phyloP scores from a whole-genome alignment of 2,329 filamentous ascomycete species.

The Xylaria sp. region DNA sequence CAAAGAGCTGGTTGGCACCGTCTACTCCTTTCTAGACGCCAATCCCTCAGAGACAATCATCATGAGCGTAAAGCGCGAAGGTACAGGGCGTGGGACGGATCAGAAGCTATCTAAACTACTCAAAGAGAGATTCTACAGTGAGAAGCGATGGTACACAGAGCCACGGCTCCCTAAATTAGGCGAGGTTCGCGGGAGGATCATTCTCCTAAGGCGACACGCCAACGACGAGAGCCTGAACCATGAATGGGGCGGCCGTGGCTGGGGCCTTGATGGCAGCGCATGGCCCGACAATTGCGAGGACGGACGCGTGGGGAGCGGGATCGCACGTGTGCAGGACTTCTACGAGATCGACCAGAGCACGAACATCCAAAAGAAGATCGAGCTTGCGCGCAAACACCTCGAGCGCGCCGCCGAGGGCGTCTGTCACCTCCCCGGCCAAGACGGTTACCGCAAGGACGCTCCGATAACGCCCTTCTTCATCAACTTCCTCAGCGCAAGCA shows the following conservation, averaged over 20 bases:
- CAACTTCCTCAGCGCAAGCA: conserved; percentile 91
- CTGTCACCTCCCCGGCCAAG: conserved; percentile 58
- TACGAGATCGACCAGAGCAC: conserved; percentile 83
- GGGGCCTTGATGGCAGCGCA: conserved; percentile 69
- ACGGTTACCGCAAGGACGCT: conserved; percentile 43
- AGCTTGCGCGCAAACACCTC: conserved; percentile 78
- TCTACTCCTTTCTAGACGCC: conserved; percentile 79
- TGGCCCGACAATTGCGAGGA: conserved; percentile 94
- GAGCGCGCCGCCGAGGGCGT: conserved; percentile 71
- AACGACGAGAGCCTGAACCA: conserved; percentile 67
- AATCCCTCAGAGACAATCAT: conserved; percentile 87
- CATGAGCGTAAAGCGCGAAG: conserved; percentile 91
- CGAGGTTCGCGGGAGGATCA: conserved; percentile 82
- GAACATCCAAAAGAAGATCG: conserved; percentile 84
- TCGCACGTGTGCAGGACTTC: conserved; percentile 91
- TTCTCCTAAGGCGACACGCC: conserved; percentile 84
- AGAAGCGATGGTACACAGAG: conserved; percentile 78
- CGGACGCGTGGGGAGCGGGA: conserved; percentile 74
- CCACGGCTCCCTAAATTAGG: conserved; percentile 81
- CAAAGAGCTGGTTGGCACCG: conserved; percentile 74
- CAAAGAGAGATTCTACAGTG: conserved; percentile 74
- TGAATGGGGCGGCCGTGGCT: conserved; percentile 63
- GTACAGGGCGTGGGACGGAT: conserved; percentile 82
- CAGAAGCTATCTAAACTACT: conserved; percentile 80
- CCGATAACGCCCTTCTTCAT: conserved; percentile 75